phyloP scores from a whole-genome alignment of 129 eudicot genomes.

The Smallanthus sonchifolius region DNA sequence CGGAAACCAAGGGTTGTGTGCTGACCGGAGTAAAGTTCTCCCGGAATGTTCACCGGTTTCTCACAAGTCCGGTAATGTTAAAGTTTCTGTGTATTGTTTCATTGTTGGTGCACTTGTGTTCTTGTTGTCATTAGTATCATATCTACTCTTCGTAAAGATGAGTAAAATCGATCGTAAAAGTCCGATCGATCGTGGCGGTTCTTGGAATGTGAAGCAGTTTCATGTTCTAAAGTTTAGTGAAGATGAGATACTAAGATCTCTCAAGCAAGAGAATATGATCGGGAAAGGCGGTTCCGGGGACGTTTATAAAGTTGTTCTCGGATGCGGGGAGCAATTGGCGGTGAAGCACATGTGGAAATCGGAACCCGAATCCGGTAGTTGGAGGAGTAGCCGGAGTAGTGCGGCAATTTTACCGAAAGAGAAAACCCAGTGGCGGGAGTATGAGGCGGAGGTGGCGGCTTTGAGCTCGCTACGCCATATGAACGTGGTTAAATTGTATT shows the following conservation, averaged over 20 bases:
- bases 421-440: slow-evolving; percentile 37
- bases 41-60: slow-evolving; percentile 40
- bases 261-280: slow-evolving; percentile 49
- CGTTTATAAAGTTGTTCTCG: slow-evolving; percentile 45
- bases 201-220: slow-evolving; percentile 58
- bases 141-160: slow-evolving; percentile 28
- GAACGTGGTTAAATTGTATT: slow-evolving; percentile 66
- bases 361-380: slow-evolving; percentile 33
- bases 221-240: slow-evolving; percentile 51
- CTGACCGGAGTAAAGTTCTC: slow-evolving; percentile 34
- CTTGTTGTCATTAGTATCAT: slow-evolving; percentile 22
- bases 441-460: slow-evolving; percentile 66
- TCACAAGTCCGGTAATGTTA: slow-evolving; percentile 25
- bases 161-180: slow-evolving; percentile 15
- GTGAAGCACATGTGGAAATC: slow-evolving; percentile 62
- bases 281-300: slow-evolving; percentile 68
- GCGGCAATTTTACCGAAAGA: slow-evolving; percentile 41
- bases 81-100: slow-evolving; percentile 34
- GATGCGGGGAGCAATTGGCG: slow-evolving; percentile 48
- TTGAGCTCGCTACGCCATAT: slow-evolving; percentile 60
- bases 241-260: slow-evolving; percentile 44
- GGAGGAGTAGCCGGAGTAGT: slow-evolving; percentile 35
- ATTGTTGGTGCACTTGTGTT: slow-evolving; percentile 39
- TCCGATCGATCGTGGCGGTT: slow-evolving; percentile 25
- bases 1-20: slow-evolving; percentile 64